A percentile compares a stretch with the other conserved stretches of the same genome.
Evolutionary conservation across 306 rosid genomes (phyloP).

Genomic region (Phaseolus lunatus): DNA sequence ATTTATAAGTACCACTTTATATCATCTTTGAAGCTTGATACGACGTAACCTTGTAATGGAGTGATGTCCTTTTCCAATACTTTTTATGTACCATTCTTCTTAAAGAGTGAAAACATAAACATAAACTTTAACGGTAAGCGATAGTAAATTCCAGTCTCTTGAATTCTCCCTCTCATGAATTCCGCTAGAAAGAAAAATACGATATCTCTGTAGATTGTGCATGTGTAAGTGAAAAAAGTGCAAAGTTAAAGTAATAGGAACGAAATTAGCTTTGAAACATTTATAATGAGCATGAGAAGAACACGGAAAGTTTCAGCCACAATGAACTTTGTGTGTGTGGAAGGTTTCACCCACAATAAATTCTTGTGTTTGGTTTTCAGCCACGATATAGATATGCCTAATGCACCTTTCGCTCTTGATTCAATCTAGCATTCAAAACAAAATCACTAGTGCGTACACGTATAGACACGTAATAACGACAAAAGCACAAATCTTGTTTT

Average conservation of each 20-base stretch:
- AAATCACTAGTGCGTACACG: background rate
- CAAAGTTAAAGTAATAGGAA: no score
- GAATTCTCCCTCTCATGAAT: background rate
- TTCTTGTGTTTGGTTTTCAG: no score
- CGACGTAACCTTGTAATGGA: conserved; percentile 24
- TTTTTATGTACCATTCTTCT: background rate
- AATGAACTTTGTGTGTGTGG: no score
- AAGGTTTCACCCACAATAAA: no score
- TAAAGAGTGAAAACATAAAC: background rate
- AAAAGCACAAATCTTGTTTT: background rate
- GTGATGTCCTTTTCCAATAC: background rate
- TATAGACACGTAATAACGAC: background rate
- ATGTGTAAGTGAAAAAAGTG: no score
- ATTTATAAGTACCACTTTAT: background rate
- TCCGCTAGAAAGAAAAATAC: background rate
- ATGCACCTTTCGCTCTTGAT: background rate
- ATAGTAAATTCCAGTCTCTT: background rate
- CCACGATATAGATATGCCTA: background rate
- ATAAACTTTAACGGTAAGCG: background rate
- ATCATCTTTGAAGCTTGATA: background rate
- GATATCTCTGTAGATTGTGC: no score
- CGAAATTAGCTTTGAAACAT: no score
- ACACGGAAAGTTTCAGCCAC: conserved; percentile 1
- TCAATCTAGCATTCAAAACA: conserved; percentile 12
- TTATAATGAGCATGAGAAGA: conserved; percentile 1